Evolutionary conservation across 192 early-diverging fungal species (phyloP), one percentile per base, ranked within the genome.

Genomic region (Chytriomyces hyalinus): DNA sequence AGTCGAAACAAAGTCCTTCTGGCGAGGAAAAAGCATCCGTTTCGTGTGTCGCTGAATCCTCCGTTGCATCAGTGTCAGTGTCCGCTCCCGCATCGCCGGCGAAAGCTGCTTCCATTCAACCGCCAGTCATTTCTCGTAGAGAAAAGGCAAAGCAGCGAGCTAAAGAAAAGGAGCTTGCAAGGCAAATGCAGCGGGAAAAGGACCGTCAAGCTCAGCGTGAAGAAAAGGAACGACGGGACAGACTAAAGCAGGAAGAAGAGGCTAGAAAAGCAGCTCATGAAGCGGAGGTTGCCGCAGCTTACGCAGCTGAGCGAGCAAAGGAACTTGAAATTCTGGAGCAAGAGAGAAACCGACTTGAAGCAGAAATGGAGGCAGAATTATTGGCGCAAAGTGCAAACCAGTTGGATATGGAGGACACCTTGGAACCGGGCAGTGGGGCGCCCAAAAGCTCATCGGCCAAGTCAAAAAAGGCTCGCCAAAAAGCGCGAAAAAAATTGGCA

Each of bases 101-200:
- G 15, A 13, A 57, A 57, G 53, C 53, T n/a, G 20, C 53, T 57
- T 13, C 53, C 53, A 4, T 36, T 20, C 61, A 59, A 9, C 44
- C 72, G n/a, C 73, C 60, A 6, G 49, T 57, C 7, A 8, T 70
- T 9, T 22, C 49, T 13, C 22, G 45, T 13, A 75, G 66, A 45
- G 73, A 75, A 49, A 75, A 75, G 46, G 73, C 73, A 7, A 75
- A 75, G 63, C 73, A 66, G 7, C 73, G 73, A 6, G 73, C 73
- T 3, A 64, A 65, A 36, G 73, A 75, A 49, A 64, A 66, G 49
- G 73, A 75, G 26, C 17, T 75, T 28, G 47, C 46, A 15, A 43
- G 73, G 17, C 73, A 65, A 57, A n/a, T 65, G 64, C 73, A 75
- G 49, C 43, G 73, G 6, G 73, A 75, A 36, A 36, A 64, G 17